Evolutionary conservation across 2,329 filamentous ascomycete genomes (phyloP), one percentile per base, ranked within the genome.

Genomic region (Knufia petricola): DNA sequence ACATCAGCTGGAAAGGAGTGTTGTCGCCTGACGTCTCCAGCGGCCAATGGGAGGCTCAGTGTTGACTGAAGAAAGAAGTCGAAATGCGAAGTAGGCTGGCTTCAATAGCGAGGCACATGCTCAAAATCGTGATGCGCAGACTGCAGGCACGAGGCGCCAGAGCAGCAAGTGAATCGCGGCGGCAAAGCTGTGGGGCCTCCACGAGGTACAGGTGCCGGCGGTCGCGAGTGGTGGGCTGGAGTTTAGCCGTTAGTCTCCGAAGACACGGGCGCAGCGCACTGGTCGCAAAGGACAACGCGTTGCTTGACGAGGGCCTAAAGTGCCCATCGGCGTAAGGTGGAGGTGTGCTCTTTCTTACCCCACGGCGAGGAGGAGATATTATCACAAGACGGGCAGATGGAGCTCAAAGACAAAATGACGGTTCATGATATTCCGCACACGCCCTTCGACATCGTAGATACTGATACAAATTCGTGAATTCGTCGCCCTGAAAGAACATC

Each of bases 81-180:
- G 12, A n/a, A 20, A 42, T 26, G 21, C 6, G 23, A 10, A 10
- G 37, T 13, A 26, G 20, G 20, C 19, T 23, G 15, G 7, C 17
- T 13, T 12, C 7, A n/a, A 40, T 24, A 7, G 7, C 10, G 21
- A 24, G 19, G 21, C 39, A 42, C 39, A 42, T 28, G 39, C 28
- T 17, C 39, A 26, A 19, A 42, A 21, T 42, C 39, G 39, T 42
- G 39, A 42, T 42, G 39, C 39, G 39, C 39, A 42, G 39, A 42
- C 39, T 13, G 17, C 17, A 40, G 10, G n/a, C n/a, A n/a, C n/a
- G n/a, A n/a, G n/a, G n/a, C n/a, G 12, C 24, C 8, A 24, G 20
- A 17, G 10, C 32, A 36, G n/a, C 19, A 26, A 26, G 28, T 42
- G 39, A 19, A 42, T 26, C 39, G 10, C 6, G 15, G 15, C 7